These are phyloP conservation scores for Apiospora saccharicola DNA, from an alignment of 2,329 filamentous ascomycete species.

Conservation along the genomic window DNA sequence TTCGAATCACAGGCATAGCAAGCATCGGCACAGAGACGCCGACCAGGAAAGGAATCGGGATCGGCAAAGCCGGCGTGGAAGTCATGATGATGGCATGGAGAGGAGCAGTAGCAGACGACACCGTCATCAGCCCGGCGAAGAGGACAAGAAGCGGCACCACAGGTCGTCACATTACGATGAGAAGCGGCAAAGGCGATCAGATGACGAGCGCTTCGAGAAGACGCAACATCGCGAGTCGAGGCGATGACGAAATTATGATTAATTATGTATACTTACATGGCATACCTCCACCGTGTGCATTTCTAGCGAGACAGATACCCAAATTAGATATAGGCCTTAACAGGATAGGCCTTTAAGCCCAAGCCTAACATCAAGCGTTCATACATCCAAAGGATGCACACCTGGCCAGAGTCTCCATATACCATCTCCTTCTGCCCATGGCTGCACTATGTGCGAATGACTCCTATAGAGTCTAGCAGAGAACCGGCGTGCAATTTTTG, in stretches of 20 bases:
- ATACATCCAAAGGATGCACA: not conserved
- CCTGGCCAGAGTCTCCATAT: not conserved
- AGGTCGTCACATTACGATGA: conserved; percentile 29
- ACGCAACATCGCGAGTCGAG: conserved; percentile 21
- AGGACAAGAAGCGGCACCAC: conserved; percentile 29
- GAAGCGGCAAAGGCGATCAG: not conserved
- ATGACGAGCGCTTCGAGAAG: not conserved
- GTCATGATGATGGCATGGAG: conserved; percentile 25
- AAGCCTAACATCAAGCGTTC: not conserved
- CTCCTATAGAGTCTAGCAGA: not conserved
- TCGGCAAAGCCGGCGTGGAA: not conserved
- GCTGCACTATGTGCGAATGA: not conserved
- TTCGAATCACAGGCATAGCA: not conserved
- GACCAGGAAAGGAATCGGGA: not conserved
- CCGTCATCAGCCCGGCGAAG: conserved; percentile 28
- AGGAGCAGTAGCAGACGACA: conserved; percentile 22
- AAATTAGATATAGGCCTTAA: not conserved
- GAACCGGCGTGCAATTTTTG: not conserved
- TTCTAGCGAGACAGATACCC: conserved; percentile 17
- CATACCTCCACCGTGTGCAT: conserved; percentile 21
- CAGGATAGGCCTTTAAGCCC: not conserved
- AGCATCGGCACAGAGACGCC: not conserved
- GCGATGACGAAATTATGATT: conserved; percentile 9
- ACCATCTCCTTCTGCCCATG: not conserved
- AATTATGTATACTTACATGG: conserved; percentile 6